Evolutionary conservation across 345 rosid genomes (phyloP), one percentile per base, ranked within the genome.

Genomic region (Bretschneidera sinensis): DNA sequence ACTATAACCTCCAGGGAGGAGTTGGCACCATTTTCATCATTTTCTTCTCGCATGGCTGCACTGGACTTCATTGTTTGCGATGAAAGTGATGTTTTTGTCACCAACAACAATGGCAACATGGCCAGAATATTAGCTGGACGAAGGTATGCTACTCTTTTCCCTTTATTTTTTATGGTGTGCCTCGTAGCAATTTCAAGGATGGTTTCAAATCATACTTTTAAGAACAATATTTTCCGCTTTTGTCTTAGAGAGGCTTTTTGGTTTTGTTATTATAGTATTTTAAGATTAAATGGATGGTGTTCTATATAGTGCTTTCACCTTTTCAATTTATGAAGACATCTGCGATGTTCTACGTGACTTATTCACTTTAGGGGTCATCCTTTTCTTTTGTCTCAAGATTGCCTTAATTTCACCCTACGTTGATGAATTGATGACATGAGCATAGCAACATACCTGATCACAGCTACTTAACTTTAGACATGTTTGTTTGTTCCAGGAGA

Each of bases 61-160:
- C 77, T 92, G 53, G 98, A 92, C 74, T 92, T 84, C 76, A 83
- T 81, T 43, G 98, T 92, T 53, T 92, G 94, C 28, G 98, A 92
- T 59, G 88, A 87, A 76, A 92, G 97, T 63, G 86, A 87, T 61
- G 97, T 89, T 54, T 92, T 87, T 66, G 88, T 86, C 73, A 79
- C 96, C 67, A 92, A 92, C 85, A 92, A 92, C 75, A 92, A 92
- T 34, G 98, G 97, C 19, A 92, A 92, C 87, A 92, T 89, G 98
- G 98, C 92, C 50, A 79, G 80, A 71, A 92, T 92, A 25, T 76
- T 92, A 74, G 96, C 98, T 60, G 98, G 98, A 67, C 70, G 96
- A 76, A 82, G 98, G 98, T 85, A 79, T 50, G 59, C 47, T 62
- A 17, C 63, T 48, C 22, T 47, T 39, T 39, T 39, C 15, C 45